phyloP scores from a whole-genome alignment of 495 filamentous ascomycete genomes.

The Venustampulla echinocandica region DNA sequence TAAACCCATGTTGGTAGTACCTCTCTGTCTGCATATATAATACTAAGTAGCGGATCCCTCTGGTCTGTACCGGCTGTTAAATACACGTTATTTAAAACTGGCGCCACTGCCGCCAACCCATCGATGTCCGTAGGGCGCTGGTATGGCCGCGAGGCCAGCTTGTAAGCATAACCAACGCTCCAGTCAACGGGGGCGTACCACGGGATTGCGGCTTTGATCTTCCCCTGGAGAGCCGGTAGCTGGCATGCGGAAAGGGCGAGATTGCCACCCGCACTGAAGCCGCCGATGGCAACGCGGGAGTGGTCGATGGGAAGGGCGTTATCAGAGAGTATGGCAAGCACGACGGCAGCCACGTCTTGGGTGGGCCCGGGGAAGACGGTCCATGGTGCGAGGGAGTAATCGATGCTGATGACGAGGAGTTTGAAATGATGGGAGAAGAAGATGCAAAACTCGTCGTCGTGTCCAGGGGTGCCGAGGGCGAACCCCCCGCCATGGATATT shows the following conservation, averaged over 20 bases:
- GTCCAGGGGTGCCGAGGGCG: constrained; percentile 19
- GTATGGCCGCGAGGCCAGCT: constrained; percentile 21
- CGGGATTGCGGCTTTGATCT: constrained; percentile 23
- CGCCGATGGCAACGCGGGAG: constrained; percentile 25
- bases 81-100: constrained; percentile 29
- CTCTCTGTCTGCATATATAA: constrained; percentile 24
- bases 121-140: constrained; percentile 20
- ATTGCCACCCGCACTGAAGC: constrained; percentile 31
- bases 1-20: constrained; percentile 21
- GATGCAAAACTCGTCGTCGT: constrained; percentile 29
- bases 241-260: constrained; percentile 26
- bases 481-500: constrained; percentile 33
- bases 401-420: constrained; percentile 28
- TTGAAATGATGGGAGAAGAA: constrained; percentile 24
- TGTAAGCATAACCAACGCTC: constrained; percentile 19
- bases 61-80: constrained; percentile 24
- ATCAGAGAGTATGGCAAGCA: constrained; percentile 16
- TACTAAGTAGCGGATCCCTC: constrained; percentile 29
- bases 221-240: constrained; percentile 22
- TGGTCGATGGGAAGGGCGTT: constrained; percentile 21
- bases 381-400: constrained; percentile 29
- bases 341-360: constrained; percentile 25
- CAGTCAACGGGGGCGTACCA: constrained; percentile 30
- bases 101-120: constrained; percentile 18
- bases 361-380: constrained; percentile 25